Evolutionary conservation across 2,329 filamentous ascomycete genomes (phyloP), one percentile per base, ranked within the genome.

Genomic region (Camptophora hylomeconis): DNA sequence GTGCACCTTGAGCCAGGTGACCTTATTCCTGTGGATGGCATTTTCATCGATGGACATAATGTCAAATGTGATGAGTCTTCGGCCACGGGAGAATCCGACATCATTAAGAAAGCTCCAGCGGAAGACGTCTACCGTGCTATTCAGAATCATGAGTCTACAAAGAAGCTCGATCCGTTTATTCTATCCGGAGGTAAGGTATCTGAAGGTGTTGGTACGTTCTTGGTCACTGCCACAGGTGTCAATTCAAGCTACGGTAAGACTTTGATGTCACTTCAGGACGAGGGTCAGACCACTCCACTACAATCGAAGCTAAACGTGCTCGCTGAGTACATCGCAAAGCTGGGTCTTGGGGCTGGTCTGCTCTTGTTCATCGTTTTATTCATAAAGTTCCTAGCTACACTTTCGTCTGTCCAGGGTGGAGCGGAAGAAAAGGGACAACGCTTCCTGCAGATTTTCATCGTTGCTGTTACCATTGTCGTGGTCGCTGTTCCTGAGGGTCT

Each of bases 251-350:
- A 80, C 45, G 80, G 80, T 32, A 80, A 80, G 45, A 83, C 75
- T 3, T 68, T 86, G 58, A 77, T 86, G 68, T 80, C 79, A 20
- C 57, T 87, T 7, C 72, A 78, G 37, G 77, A 81, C 41, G 76
- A 82, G 37, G 72, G 75, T 32, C 75, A 86, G 47, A 77, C 80
- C 14, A 87, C 80, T 1, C 81, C 80, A 3, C 53, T 87, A 5
- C 81, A 87, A 50, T 74, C 69, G 3, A 86, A 84, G 52, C 60
- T 87, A 34, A 83, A 84, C 40, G 63, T 73, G 3, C 61, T 87
- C 11, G 81, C 80, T 5, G 80, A 82, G 44, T 79, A 83, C 45
- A 83, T 87, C 43, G 75, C 75, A n/a, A 80, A 80, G 47, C 63
- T 80, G 22, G 75, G 75, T 54, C 72, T 75, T 41, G 70, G 69